A percentile compares a stretch with the other conserved stretches of the same genome.
Evolutionary conservation across 208 protist genomes (phyloP).

Genomic region (Leptomonas pyrrhocoris): DNA sequence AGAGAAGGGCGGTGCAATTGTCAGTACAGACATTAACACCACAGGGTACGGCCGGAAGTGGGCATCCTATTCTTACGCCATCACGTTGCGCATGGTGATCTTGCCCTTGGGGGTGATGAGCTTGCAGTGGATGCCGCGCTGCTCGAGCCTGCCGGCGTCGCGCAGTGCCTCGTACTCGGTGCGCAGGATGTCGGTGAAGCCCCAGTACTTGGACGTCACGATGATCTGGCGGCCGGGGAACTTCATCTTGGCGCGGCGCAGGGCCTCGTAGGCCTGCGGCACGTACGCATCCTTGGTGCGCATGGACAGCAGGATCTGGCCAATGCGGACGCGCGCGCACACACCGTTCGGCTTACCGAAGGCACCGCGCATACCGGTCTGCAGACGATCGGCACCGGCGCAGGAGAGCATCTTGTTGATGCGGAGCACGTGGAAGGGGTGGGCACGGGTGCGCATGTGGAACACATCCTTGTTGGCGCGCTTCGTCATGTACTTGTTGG

Average conservation of each 20-base stretch:
- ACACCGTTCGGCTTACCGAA: slow-evolving; percentile 98
- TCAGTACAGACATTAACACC: background rate
- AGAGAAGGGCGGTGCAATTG: background rate
- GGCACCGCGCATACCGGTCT: slow-evolving; percentile 98
- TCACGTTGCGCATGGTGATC: slow-evolving; percentile 73
- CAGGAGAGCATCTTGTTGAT: slow-evolving; percentile 99
- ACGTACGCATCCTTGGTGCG: slow-evolving; percentile 89
- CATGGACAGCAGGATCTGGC: slow-evolving; percentile 97
- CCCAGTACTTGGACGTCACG: slow-evolving; percentile 84
- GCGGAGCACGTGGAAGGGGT: slow-evolving; percentile 99
- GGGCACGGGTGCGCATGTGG: slow-evolving; percentile 98
- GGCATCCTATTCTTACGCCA: slow-evolving; percentile 35
- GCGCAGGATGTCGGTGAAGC: slow-evolving; percentile 84
- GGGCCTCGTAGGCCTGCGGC: slow-evolving; percentile 71
- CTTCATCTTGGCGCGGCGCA: slow-evolving; percentile 88
- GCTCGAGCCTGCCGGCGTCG: slow-evolving; percentile 67
- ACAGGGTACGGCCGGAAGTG: background rate
- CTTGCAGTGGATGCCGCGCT: slow-evolving; percentile 77
- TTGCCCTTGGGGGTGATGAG: slow-evolving; percentile 78
- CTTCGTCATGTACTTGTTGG: slow-evolving; percentile 99
- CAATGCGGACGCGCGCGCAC: slow-evolving; percentile 97
- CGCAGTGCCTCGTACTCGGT: slow-evolving; percentile 70
- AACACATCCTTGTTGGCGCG: slow-evolving; percentile 97
- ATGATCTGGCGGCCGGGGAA: slow-evolving; percentile 76
- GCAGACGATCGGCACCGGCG: slow-evolving; percentile 99